A percentile compares a stretch with the other conserved stretches of the same genome.
These are phyloP conservation scores for Phytophthora ohioensis DNA, from an alignment of 352 stramenopile species.

Conservation along the genomic window DNA sequence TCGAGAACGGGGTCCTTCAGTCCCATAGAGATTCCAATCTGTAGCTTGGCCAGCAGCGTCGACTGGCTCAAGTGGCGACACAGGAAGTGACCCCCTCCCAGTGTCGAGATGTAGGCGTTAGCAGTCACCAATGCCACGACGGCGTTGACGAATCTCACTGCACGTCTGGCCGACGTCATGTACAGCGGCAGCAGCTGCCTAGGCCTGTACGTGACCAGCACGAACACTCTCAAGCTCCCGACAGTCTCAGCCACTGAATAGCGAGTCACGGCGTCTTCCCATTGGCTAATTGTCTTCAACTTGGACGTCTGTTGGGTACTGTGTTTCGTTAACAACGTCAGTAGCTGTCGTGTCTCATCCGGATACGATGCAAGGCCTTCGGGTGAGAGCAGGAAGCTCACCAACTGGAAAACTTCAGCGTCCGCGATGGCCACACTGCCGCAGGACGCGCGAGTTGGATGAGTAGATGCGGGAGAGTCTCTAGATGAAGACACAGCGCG, in stretches of 20 bases:
- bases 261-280: conserved; percentile 26
- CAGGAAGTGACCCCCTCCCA: conserved; percentile 83
- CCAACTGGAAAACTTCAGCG: conserved; percentile 45
- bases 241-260: conserved; percentile 30
- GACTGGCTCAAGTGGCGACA: conserved; percentile 78
- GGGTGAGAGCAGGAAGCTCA: conserved; percentile 39
- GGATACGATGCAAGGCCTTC: conserved; percentile 34
- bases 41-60: conserved; percentile 77
- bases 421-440: conserved; percentile 49
- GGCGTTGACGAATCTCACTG: conserved; percentile 71
- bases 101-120: conserved; percentile 87
- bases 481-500: conserved; percentile 3
- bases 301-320: conserved; percentile 5
- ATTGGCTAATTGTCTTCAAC: conserved; percentile 21
- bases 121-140: conserved; percentile 81
- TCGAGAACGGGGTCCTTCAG: conserved; percentile 78
- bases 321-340: conserved; percentile 7
- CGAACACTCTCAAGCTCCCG: not conserved
- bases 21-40: conserved; percentile 81
- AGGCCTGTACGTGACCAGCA: conserved; percentile 63
- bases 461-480: not conserved
- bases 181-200: conserved; percentile 59
- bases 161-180: conserved; percentile 69
- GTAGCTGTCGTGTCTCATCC: conserved; percentile 34
- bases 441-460: not conserved